phyloP scores from a whole-genome alignment of 306 rosid genomes.

The Crotalaria pallida region DNA sequence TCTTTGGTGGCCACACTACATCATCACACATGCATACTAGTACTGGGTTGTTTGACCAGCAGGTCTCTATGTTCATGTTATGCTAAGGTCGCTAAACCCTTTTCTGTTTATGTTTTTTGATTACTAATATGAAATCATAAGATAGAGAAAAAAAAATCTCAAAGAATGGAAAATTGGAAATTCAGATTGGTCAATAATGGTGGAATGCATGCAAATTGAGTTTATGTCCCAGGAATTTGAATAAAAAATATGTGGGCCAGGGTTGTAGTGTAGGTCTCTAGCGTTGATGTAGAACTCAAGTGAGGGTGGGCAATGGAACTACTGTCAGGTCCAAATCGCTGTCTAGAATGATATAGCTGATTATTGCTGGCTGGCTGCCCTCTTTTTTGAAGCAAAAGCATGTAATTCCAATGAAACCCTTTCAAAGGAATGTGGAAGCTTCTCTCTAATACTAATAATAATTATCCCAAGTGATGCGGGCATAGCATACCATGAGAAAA shows the following conservation, averaged over 20 bases:
- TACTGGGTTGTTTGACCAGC: not conserved
- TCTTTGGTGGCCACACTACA: no score
- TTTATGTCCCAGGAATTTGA: not conserved
- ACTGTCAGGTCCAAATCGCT: slow-evolving; percentile 18
- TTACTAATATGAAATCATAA: not conserved
- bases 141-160: not conserved
- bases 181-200: not conserved
- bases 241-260: slow-evolving; percentile 15
- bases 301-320: not conserved
- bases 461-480: not conserved
- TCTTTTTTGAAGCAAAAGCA: not conserved
- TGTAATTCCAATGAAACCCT: not conserved
- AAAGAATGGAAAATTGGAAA: not conserved
- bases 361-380: no score
- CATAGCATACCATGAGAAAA: not conserved
- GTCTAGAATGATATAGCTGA: not conserved
- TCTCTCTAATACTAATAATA: not conserved
- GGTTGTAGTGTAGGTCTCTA: not conserved
- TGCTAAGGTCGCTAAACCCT: no score
- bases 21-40: not conserved
- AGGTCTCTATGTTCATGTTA: no score
- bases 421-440: not conserved
- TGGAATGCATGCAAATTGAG: not conserved
- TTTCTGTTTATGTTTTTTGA: no score
- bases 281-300: not conserved